These are phyloP conservation scores for Aciculosporium take DNA, from an alignment of 2,329 filamentous ascomycete species.

Conservation along the genomic window DNA sequence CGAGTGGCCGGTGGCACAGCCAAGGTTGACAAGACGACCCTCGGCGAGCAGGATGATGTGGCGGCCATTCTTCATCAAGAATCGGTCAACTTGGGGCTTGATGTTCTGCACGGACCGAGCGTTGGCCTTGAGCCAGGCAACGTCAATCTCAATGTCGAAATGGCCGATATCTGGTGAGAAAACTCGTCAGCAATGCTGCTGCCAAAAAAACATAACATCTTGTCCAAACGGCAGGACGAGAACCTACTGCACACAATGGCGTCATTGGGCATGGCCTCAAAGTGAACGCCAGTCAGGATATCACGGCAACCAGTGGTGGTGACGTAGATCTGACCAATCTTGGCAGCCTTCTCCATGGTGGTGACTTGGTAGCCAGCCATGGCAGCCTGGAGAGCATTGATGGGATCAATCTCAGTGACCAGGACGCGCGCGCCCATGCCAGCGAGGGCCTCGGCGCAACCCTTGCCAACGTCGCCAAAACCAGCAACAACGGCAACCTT, in stretches of 20 bases:
- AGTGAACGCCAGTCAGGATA: slow-evolving; percentile 84
- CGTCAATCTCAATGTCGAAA: slow-evolving; percentile 99
- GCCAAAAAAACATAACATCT: too few relatives aligned
- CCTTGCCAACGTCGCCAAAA: slow-evolving; percentile 98
- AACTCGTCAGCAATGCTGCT: slow-evolving; percentile 1
- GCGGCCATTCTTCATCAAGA: slow-evolving; percentile 80
- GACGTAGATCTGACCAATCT: slow-evolving; percentile 90
- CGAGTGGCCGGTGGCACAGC: slow-evolving; percentile 97
- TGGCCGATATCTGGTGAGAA: slow-evolving; percentile 70
- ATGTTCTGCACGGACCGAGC: slow-evolving; percentile 90
- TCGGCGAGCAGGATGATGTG: slow-evolving; percentile 98
- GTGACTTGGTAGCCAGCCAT: slow-evolving; percentile 94
- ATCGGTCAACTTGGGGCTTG: slow-evolving; percentile 99
- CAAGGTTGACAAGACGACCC: slow-evolving; percentile 97
- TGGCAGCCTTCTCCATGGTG: slow-evolving; percentile 93
- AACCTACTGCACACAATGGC: slow-evolving; percentile 89
- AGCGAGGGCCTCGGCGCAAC: slow-evolving; percentile 88
- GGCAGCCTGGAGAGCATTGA: slow-evolving; percentile 98
- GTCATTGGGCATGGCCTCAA: slow-evolving; percentile 91
- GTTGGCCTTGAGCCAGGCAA: slow-evolving; percentile 98
- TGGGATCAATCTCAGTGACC: slow-evolving; percentile 94
- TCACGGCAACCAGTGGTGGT: slow-evolving; percentile 99
- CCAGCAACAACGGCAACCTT: slow-evolving; percentile 97
- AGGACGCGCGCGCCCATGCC: slow-evolving; percentile 95
- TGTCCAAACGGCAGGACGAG: background rate